Conservation (phyloP, 2,329 filamentous ascomycete species). For the Fusarium sp. region DNA sequence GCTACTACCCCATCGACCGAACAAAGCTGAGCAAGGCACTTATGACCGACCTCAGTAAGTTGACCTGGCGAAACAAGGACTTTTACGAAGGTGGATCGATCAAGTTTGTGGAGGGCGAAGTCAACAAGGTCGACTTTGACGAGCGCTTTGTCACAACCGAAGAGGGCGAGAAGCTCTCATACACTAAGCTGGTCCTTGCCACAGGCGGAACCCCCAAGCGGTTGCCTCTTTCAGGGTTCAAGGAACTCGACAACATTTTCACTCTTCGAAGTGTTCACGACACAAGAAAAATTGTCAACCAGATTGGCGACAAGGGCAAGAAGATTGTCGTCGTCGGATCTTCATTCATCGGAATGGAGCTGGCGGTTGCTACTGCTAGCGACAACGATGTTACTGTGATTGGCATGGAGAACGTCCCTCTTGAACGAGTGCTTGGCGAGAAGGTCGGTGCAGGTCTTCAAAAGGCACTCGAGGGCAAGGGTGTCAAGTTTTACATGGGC, state of each 20-base stretch:
- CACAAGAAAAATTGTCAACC: constrained; percentile 81
- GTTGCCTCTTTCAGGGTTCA: constrained; percentile 88
- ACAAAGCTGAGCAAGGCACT: constrained; percentile 97
- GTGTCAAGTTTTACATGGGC: constrained; percentile 88
- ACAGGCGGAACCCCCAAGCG: constrained; percentile 85
- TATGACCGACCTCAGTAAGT: constrained; percentile 83
- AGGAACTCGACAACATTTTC: constrained; percentile 90
- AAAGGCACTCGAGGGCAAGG: constrained; percentile 83
- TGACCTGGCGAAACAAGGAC: constrained; percentile 81
- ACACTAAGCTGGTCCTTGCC: constrained; percentile 91
- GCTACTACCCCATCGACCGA: constrained; percentile 89
- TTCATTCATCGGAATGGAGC: constrained; percentile 98
- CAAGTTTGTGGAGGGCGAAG: constrained; percentile 73
- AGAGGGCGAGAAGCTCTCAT: constrained; percentile 78
- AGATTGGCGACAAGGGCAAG: constrained; percentile 87
- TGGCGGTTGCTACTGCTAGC: constrained; percentile 85
- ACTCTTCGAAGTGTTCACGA: constrained; percentile 84
- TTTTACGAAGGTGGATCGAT: constrained; percentile 80
- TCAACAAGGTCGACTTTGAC: constrained; percentile 82
- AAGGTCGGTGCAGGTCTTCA: constrained; percentile 87
- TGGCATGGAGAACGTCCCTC: constrained; percentile 88
- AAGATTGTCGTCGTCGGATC: constrained; percentile 94
- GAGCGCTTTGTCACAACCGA: constrained; percentile 82
- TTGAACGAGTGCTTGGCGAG: constrained; percentile 88
- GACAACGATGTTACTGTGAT: constrained; percentile 89